These are phyloP conservation scores for Pichia occidentalis DNA, from an alignment of 805 yeast genomes.

Conservation along the genomic window DNA sequence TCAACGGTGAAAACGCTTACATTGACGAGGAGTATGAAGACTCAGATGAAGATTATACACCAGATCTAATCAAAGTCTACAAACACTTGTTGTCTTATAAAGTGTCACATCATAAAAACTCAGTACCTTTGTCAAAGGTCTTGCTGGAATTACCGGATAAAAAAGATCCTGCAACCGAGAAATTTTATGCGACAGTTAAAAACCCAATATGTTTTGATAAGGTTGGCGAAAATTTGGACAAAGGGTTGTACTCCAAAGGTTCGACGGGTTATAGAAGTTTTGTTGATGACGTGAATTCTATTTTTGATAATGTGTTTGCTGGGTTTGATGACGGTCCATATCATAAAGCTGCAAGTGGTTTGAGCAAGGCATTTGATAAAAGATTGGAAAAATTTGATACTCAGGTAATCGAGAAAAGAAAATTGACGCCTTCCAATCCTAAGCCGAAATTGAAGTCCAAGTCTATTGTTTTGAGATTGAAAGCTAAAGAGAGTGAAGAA, in stretches of 20 bases:
- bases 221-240: constrained; percentile 46
- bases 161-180: constrained; percentile 47
- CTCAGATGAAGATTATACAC: constrained; percentile 13
- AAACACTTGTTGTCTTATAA: constrained; percentile 14
- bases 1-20: not conserved
- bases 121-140: constrained; percentile 32
- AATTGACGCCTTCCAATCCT: not conserved
- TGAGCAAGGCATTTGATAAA: constrained; percentile 46
- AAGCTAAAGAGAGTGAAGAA: constrained; percentile 9
- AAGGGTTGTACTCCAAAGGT: constrained; percentile 42
- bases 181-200: constrained; percentile 64
- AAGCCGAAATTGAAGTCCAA: constrained; percentile 1
- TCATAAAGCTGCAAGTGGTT: constrained; percentile 59
- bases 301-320: constrained; percentile 71
- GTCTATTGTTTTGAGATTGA: constrained; percentile 12
- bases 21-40: constrained; percentile 5
- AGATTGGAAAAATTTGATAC: constrained; percentile 31
- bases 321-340: constrained; percentile 76
- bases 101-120: constrained; percentile 18
- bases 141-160: constrained; percentile 70
- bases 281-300: constrained; percentile 48
- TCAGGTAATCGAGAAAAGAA: constrained; percentile 17
- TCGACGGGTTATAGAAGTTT: constrained; percentile 52
- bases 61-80: constrained; percentile 11
- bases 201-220: constrained; percentile 68